Evolutionary conservation across 208 protist genomes (phyloP).

Genomic region (Vickermania ingenoplastis): DNA sequence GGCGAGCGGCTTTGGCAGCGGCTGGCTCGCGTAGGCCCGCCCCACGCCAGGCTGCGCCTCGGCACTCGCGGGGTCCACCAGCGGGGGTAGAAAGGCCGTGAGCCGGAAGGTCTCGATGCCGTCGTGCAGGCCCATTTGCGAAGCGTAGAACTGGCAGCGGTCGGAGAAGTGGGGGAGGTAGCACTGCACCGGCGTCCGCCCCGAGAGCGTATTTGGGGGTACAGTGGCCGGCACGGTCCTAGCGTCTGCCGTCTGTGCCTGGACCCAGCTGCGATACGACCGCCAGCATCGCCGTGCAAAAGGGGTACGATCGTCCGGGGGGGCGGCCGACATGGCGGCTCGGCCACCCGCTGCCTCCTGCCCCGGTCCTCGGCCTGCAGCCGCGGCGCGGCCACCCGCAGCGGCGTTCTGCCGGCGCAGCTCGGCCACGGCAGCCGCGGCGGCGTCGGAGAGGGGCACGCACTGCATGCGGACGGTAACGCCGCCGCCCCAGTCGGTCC

Average conservation of each 20-base stretch:
- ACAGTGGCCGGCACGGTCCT: background rate
- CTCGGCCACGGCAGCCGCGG: background rate
- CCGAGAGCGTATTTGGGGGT: background rate
- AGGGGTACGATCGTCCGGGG: background rate
- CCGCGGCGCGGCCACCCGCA: too few species aligned
- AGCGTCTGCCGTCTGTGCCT: too few species aligned
- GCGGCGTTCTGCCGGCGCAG: too few species aligned
- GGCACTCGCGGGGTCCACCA: background rate
- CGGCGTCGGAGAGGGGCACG: background rate
- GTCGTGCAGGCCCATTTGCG: background rate
- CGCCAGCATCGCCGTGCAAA: background rate
- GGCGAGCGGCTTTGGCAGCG: background rate
- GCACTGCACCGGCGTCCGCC: background rate
- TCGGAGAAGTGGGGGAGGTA: background rate
- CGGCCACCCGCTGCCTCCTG: too few species aligned
- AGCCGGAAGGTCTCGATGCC: background rate
- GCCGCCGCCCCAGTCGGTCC: too few species aligned
- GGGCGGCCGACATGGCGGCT: too few species aligned
- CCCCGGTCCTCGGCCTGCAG: too few species aligned
- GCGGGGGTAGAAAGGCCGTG: background rate
- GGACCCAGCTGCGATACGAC: background rate
- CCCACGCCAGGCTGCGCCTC: too few species aligned
- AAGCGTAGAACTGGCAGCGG: background rate
- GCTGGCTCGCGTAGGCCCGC: too few species aligned
- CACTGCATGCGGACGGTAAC: too few species aligned